A percentile compares a stretch with the other conserved stretches of the same genome.
These are phyloP conservation scores for Gloeostereum incarnatum DNA, from an alignment of 768 basidiomycete species.

Conservation along the genomic window DNA sequence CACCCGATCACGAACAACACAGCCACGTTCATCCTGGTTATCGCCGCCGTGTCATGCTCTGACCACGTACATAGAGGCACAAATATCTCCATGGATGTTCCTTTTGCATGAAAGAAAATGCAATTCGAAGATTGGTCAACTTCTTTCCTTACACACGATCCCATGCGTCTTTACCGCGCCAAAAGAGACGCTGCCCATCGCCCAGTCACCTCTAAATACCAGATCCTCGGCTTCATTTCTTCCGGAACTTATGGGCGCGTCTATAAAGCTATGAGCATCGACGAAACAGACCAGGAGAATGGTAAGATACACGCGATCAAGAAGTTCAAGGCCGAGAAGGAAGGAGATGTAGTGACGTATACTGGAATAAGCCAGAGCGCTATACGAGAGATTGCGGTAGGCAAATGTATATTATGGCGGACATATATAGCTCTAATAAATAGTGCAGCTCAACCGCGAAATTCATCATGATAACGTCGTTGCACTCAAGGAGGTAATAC, in stretches of 20 bases:
- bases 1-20: too few relatives aligned
- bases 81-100: too few relatives aligned
- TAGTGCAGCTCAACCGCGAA: slow-evolving; percentile 71
- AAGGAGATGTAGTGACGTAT: slow-evolving; percentile 92
- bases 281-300: too few relatives aligned
- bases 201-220: slow-evolving; percentile 73
- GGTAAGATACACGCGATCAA: slow-evolving; percentile 87
- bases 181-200: slow-evolving; percentile 64
- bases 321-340: slow-evolving; percentile 99
- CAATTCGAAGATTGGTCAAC: slow-evolving; percentile 28
- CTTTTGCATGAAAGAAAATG: too few relatives aligned
- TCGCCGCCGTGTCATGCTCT: too few relatives aligned
- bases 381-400: slow-evolving; percentile 91
- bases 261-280: slow-evolving; percentile 86
- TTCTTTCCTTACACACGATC: slow-evolving; percentile 52
- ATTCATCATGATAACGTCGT: slow-evolving; percentile 89
- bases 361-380: slow-evolving; percentile 98
- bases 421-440: slow-evolving; percentile 8
- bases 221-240: slow-evolving; percentile 94
- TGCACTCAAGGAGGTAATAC: slow-evolving; percentile 85
- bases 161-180: slow-evolving; percentile 80
- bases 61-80: too few relatives aligned
- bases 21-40: too few relatives aligned
- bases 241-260: slow-evolving; percentile 98
- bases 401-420: slow-evolving; percentile 20